A percentile compares a stretch with the other conserved stretches of the same genome.
These are phyloP conservation scores for Parathielavia appendiculata DNA, from an alignment of 495 filamentous ascomycete genomes.

Conservation along the genomic window DNA sequence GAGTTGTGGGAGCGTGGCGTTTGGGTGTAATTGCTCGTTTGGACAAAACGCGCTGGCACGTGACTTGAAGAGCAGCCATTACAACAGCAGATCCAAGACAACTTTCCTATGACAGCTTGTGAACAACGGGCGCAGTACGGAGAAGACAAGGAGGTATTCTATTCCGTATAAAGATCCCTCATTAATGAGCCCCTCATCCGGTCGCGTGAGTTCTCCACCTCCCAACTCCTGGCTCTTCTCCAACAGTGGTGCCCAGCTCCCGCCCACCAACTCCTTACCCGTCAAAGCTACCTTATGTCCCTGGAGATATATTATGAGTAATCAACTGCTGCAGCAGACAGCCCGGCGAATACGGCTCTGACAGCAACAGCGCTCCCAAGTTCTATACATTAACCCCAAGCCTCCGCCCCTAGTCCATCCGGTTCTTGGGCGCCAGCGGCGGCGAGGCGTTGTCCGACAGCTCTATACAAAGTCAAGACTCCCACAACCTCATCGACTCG, in stretches of 20 bases:
- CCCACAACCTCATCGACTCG: not conserved
- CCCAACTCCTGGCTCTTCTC: not conserved
- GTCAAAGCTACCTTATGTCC: not conserved
- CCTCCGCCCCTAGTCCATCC: not conserved
- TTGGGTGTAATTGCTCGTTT: not conserved
- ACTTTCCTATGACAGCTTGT: not conserved
- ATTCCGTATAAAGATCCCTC: not conserved
- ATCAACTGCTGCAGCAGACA: not conserved
- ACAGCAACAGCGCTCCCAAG: not conserved
- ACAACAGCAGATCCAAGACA: not conserved
- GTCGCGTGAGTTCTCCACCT: not conserved
- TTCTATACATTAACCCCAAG: not conserved
- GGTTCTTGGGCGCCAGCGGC: not conserved
- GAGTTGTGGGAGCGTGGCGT: not conserved
- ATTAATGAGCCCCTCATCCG: conserved; percentile 3
- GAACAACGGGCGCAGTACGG: not conserved
- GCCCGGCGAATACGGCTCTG: not conserved
- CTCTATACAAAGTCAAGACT: not conserved
- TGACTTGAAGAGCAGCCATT: not conserved
- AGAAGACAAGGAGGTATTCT: not conserved
- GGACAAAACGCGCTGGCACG: not conserved
- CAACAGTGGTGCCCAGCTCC: not conserved
- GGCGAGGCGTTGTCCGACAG: not conserved
- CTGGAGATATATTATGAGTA: conserved; percentile 1
- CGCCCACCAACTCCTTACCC: not conserved